phyloP scores from a whole-genome alignment of 768 basidiomycete genomes.

The Lactarius pseudohatsudake region DNA sequence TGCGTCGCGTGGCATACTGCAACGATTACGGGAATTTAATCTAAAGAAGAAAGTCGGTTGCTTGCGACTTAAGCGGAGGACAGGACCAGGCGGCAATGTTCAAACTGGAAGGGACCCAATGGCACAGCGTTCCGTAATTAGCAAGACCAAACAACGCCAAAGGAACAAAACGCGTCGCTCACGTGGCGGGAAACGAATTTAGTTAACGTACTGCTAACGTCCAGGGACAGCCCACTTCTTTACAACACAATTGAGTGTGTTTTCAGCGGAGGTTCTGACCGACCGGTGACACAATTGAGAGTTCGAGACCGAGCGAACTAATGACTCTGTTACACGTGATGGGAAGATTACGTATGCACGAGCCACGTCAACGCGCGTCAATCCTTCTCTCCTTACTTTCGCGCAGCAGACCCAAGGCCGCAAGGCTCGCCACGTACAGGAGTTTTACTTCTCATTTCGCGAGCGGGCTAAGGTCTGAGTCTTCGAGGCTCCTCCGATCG shows the following conservation, averaged over 20 bases:
- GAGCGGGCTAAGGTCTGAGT: slow-evolving; percentile 87
- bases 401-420: slow-evolving; percentile 55
- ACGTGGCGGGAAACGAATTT: slow-evolving; percentile 21
- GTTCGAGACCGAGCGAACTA: neutral
- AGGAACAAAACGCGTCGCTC: slow-evolving; percentile 24
- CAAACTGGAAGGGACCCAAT: neutral
- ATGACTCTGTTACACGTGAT: slow-evolving; percentile 12
- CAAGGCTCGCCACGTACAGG: slow-evolving; percentile 65
- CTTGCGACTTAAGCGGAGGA: neutral
- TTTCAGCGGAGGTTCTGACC: no score
- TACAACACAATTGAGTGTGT: neutral
- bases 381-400: slow-evolving; percentile 13
- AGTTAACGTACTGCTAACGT: neutral
- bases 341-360: slow-evolving; percentile 18
- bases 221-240: neutral
- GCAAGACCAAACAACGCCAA: slow-evolving; percentile 20
- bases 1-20: slow-evolving; percentile 23
- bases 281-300: neutral
- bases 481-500: slow-evolving; percentile 62
- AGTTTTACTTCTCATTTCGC: slow-evolving; percentile 40
- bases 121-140: neutral
- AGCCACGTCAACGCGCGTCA: neutral
- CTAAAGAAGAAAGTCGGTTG: neutral
- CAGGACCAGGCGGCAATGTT: slow-evolving; percentile 15
- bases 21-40: neutral